Percentiles rank a stretch among this genome's conserved stretches.
Conservation (phyloP, 2,329 filamentous ascomycete genomes). For the Aspergillus nomiae region DNA sequence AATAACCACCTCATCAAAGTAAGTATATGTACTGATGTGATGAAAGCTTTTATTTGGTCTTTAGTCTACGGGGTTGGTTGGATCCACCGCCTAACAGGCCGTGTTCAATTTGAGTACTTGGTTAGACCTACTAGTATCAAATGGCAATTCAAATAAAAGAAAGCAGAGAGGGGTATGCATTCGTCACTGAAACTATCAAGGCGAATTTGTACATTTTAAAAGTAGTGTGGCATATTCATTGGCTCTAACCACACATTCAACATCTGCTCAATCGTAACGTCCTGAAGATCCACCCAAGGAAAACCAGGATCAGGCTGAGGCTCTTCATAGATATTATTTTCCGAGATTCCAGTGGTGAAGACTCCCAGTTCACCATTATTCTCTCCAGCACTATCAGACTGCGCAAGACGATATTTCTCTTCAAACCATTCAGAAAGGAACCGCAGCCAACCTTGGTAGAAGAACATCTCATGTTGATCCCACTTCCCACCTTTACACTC, state of each 20-base stretch:
- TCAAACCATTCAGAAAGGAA: not conserved
- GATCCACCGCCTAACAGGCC: not conserved
- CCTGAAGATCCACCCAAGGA: slow-evolving; percentile 3
- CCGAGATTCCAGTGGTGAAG: not conserved
- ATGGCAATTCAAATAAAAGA: not conserved
- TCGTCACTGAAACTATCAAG: not conserved
- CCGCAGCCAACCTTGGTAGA: not conserved
- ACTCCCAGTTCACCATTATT: not conserved
- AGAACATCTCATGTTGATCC: not conserved
- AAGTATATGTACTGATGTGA: not conserved
- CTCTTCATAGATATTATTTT: not conserved
- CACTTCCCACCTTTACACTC: not conserved
- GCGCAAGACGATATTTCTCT: not conserved
- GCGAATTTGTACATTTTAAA: not conserved
- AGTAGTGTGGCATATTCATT: not conserved
- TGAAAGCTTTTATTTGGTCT: not conserved
- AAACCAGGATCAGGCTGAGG: slow-evolving; percentile 3
- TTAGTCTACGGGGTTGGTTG: not conserved
- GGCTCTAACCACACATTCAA: slow-evolving; percentile 2
- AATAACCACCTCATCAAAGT: not conserved
- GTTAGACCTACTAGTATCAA: not conserved
- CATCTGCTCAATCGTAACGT: slow-evolving; percentile 5
- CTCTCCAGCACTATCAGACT: not conserved
- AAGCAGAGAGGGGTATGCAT: not conserved
- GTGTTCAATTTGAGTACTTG: not conserved